These are phyloP conservation scores for Vitis rupestris DNA, from an alignment of 164 flowering plant genomes.

Conservation along the genomic window DNA sequence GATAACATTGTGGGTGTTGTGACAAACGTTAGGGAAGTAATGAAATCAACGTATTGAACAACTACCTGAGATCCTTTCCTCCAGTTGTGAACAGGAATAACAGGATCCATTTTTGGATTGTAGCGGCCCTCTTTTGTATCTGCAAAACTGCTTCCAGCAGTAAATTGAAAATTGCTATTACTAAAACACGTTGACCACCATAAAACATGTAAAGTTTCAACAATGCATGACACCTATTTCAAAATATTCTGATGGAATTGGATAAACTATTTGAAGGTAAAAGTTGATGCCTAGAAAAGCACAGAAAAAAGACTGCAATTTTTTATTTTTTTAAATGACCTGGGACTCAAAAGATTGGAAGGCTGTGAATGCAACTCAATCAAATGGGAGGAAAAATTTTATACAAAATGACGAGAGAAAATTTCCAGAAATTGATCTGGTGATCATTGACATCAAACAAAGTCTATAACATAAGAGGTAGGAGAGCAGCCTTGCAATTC, in stretches of 20 bases:
- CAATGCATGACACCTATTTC: not conserved
- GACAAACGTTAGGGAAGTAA: constrained; percentile 5
- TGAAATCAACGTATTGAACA: not conserved
- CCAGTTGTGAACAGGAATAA: constrained; percentile 85
- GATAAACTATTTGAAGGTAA: not conserved
- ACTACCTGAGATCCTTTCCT: constrained; percentile 99
- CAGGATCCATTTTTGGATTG: constrained; percentile 91
- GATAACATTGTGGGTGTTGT: not conserved
- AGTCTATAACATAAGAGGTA: too few species aligned
- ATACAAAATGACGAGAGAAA: too few species aligned
- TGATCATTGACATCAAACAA: too few species aligned
- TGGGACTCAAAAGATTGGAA: too few species aligned
- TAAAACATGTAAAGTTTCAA: constrained; percentile 5
- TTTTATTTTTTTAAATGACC: too few species aligned
- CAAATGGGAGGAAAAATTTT: too few species aligned
- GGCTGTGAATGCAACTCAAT: too few species aligned
- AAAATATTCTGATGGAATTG: not conserved
- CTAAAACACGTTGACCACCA: not conserved
- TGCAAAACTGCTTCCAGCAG: constrained; percentile 72
- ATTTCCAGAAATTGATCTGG: too few species aligned
- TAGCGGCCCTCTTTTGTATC: constrained; percentile 93
- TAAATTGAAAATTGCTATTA: constrained; percentile 1
- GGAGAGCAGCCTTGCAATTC: too few species aligned
- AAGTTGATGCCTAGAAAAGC: not conserved
- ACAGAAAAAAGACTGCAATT: too few species aligned